These are phyloP conservation scores for Mercurialis annua DNA, from an alignment of 345 rosid species.

Conservation along the genomic window DNA sequence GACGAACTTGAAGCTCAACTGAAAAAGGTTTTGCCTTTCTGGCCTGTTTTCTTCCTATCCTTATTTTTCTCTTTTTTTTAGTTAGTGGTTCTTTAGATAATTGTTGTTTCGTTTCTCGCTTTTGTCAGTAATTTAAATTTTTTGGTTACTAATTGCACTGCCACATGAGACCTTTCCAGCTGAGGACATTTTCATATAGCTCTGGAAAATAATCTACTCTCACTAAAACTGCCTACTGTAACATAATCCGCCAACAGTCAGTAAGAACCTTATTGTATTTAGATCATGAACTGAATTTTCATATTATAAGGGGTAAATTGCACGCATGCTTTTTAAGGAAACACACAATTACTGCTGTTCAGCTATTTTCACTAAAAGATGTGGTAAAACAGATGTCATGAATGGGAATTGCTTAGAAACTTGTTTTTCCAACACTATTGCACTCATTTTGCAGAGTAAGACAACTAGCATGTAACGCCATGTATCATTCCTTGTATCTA, in stretches of 20 bases:
- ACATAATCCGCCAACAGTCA: not conserved
- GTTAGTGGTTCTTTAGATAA: not conserved
- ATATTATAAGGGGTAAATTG: not conserved
- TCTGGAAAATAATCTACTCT: not conserved
- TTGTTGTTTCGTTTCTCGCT: not conserved
- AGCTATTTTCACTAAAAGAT: not conserved
- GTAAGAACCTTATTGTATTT: not conserved
- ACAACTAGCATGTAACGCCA: not conserved
- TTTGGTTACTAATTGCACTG: not conserved
- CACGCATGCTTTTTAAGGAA: not conserved
- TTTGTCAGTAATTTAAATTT: not conserved
- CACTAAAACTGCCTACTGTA: not conserved
- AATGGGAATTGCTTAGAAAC: not conserved
- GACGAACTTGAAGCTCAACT: constrained; percentile 87
- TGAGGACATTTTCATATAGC: not conserved
- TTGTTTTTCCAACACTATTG: not conserved
- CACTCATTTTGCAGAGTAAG: not conserved
- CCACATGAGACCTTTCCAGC: not conserved
- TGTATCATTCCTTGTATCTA: not conserved
- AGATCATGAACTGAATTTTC: not conserved
- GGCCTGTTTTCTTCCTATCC: not conserved
- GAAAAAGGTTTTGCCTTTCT: constrained; percentile 52
- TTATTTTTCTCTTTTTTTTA: not conserved
- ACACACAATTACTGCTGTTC: not conserved
- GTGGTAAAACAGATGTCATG: not conserved